Evolutionary conservation across 1,284 basidiomycete genomes (phyloP), one percentile per base, ranked within the genome.

Genomic region (Cutaneotrichosporon cavernicola): DNA sequence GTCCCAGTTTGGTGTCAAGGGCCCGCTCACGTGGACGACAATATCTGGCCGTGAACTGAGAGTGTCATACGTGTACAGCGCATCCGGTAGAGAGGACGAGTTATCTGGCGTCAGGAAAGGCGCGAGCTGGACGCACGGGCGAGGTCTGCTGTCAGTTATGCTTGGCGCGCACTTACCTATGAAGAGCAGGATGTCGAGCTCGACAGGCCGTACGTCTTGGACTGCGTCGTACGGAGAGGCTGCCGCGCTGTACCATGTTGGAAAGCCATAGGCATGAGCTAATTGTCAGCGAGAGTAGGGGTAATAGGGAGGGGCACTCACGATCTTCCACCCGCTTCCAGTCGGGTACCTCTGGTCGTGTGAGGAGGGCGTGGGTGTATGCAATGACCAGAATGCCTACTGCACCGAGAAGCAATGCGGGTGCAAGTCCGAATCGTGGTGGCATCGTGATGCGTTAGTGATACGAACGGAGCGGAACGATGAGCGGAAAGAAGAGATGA

Each of bases 211-310:
- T 8, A n/a, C 34, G 2, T 36, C 26, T 22, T n/a, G 21, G 22
- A 31, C 31, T 5, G 50, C 26, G 47, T 60, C 51, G 36, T 46
- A 60, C 7, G 58, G 46, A 43, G 43, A 53, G 0, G 9, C 16
- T 2, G 16, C 31, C 5, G 11, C 21, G n/a, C 47, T 32, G 18
- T 49, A 63, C 62, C 62, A 63, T 36, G 38, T 14, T 8, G 62
- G 62, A 26, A 59, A 63, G 30, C 62, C 62, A 14, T 47, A 31
- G 16, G n/a, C 22, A 38, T 56, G 50, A 2, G 62, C 62, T 63
- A 18, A 4, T 5, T 5, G 36, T 50, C 9, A 60, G 36, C 16
- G 7, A 10, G 13, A 36, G 8, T 22, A 13, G 30, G 11, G n/a
- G n/a, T 10, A 22, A 8, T 13, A 2, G 26, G 26, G 26, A 26